These are phyloP conservation scores for Paramecium pentaurelia DNA, from an alignment of 73 alveolate species.

Conservation along the genomic window DNA sequence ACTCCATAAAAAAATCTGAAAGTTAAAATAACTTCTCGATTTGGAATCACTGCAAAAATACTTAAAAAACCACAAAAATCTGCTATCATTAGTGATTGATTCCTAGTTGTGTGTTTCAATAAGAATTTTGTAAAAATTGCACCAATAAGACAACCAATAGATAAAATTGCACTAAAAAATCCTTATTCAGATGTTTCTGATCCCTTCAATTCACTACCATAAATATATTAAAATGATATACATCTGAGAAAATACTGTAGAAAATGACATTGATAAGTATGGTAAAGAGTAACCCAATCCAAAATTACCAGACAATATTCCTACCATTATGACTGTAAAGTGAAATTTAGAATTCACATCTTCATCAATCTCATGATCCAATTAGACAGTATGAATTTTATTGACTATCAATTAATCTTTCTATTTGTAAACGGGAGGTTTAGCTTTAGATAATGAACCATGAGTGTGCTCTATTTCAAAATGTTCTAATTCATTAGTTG, in stretches of 20 bases:
- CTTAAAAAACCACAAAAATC: conserved; percentile 21
- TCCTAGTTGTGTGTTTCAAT: not conserved
- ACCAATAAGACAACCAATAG: not conserved
- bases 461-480: not conserved
- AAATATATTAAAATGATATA: not conserved
- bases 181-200: conserved; percentile 30
- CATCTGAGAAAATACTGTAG: not conserved
- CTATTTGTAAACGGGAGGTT: not conserved
- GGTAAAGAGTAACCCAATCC: not conserved
- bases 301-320: not conserved
- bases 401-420: not conserved
- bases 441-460: not conserved
- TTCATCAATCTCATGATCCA: not conserved
- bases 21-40: conserved; percentile 12
- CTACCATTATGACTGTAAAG: not conserved
- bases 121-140: not conserved
- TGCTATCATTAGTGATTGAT: not conserved
- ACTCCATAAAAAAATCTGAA: conserved; percentile 11
- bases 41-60: not conserved
- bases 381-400: not conserved
- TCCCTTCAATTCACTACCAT: not conserved
- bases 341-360: not conserved
- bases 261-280: not conserved
- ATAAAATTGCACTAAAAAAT: not conserved
- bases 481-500: conserved; percentile 13